phyloP scores from a whole-genome alignment of 495 filamentous ascomycete species.

The Neurospora sp. region DNA sequence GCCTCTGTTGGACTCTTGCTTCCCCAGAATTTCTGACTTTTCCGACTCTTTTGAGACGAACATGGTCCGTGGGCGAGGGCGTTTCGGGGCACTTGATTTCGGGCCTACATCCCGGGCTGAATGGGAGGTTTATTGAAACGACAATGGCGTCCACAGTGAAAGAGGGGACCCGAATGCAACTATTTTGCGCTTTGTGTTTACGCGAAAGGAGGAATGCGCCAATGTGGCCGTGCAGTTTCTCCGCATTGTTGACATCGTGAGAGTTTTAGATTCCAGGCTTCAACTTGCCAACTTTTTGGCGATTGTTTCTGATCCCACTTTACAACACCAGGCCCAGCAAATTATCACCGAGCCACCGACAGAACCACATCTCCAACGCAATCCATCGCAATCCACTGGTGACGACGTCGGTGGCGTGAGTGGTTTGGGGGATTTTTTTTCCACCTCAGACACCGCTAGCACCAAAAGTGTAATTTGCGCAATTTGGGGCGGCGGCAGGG shows the following conservation, averaged over 20 bases:
- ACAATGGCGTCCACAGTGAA: not conserved
- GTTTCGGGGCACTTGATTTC: not conserved
- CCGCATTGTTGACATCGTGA: not conserved
- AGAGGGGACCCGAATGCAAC: not conserved
- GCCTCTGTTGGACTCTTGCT: not conserved
- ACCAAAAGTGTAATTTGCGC: not conserved
- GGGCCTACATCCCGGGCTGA: not conserved
- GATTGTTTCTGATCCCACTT: not conserved
- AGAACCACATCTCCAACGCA: not conserved
- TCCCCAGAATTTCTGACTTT: not conserved
- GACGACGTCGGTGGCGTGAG: not conserved
- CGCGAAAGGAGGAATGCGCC: not conserved
- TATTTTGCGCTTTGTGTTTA: not conserved
- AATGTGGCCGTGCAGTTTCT: not conserved
- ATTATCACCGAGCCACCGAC: not conserved
- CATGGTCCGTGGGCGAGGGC: not conserved
- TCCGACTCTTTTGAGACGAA: not conserved
- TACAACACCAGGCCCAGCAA: not conserved
- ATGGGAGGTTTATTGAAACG: not conserved
- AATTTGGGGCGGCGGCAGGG: not conserved
- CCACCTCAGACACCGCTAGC: not conserved
- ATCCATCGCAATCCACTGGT: not conserved
- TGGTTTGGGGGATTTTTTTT: not conserved
- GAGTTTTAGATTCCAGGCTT: not conserved
- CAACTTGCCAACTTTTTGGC: not conserved